phyloP scores from a whole-genome alignment of 2,329 filamentous ascomycete species.

The Colletotrichum lini region DNA sequence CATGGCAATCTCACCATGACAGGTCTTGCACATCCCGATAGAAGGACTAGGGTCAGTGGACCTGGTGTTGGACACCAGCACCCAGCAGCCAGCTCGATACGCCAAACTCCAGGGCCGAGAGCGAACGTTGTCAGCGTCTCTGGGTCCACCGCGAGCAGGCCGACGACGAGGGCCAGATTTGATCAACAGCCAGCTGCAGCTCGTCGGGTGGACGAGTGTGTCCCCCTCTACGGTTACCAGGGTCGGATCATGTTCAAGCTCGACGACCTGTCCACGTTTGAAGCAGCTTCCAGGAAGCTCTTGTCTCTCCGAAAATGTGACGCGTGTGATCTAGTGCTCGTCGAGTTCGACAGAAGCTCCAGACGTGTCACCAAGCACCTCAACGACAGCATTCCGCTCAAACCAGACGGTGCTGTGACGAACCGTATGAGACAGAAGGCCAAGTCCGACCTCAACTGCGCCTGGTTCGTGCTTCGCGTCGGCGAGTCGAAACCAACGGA shows the following conservation, averaged over 20 bases:
- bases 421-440: constrained; percentile 1
- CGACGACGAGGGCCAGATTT: background rate
- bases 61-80: background rate
- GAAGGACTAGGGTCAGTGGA: background rate
- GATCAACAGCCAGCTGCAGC: background rate
- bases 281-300: constrained; percentile 45
- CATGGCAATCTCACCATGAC: too few relatives aligned
- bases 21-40: background rate
- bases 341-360: constrained; percentile 16
- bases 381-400: constrained; percentile 8
- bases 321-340: constrained; percentile 21
- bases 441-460: constrained; percentile 2
- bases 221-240: constrained; percentile 46
- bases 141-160: background rate
- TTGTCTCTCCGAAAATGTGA: constrained; percentile 42
- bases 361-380: background rate
- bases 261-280: constrained; percentile 43
- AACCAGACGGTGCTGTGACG: background rate
- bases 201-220: background rate
- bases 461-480: constrained; percentile 45
- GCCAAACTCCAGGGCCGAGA: background rate
- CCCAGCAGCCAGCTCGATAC: background rate
- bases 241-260: constrained; percentile 51
- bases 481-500: constrained; percentile 17
- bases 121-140: background rate